phyloP scores from a whole-genome alignment of 73 alveolate genomes.

The Symbiodinium pilosum region DNA sequence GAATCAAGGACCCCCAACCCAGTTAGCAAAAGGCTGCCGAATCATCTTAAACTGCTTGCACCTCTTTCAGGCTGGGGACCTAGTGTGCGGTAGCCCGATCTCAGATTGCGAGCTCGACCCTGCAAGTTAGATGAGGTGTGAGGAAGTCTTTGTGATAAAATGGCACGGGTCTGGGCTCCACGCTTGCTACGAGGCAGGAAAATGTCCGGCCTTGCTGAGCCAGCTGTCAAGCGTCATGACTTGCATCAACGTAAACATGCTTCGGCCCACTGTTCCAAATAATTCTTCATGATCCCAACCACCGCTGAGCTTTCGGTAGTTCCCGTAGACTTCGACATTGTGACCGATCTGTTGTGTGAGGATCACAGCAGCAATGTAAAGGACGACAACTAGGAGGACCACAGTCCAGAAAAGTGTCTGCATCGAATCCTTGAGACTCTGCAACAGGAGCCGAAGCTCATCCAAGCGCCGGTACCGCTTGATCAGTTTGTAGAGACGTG shows the following conservation, averaged over 20 bases:
- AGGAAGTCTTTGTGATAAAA: too few relatives aligned
- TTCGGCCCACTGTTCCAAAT: conserved; percentile 76
- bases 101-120: too few relatives aligned
- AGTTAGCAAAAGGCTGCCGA: too few relatives aligned
- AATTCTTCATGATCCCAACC: conserved; percentile 94
- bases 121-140: too few relatives aligned
- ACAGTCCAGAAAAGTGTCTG: conserved; percentile 89
- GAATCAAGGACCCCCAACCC: too few relatives aligned
- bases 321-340: conserved; percentile 84
- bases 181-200: too few relatives aligned
- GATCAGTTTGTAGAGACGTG: conserved; percentile 93
- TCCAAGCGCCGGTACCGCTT: conserved; percentile 79
- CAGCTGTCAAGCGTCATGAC: conserved; percentile 93
- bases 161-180: too few relatives aligned
- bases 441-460: conserved; percentile 61
- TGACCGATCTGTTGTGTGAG: conserved; percentile 87
- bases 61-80: too few relatives aligned
- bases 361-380: conserved; percentile 74
- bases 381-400: conserved; percentile 77
- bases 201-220: conserved; percentile 90
- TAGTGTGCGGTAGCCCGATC: too few relatives aligned
- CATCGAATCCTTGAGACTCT: conserved; percentile 62
- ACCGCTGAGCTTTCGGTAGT: conserved; percentile 92
- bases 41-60: too few relatives aligned
- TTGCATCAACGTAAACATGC: conserved; percentile 65